Evolutionary conservation across 1,139 yeast species (phyloP), one percentile per base, ranked within the genome.

Genomic region (Groenewaldozyma sp.): DNA sequence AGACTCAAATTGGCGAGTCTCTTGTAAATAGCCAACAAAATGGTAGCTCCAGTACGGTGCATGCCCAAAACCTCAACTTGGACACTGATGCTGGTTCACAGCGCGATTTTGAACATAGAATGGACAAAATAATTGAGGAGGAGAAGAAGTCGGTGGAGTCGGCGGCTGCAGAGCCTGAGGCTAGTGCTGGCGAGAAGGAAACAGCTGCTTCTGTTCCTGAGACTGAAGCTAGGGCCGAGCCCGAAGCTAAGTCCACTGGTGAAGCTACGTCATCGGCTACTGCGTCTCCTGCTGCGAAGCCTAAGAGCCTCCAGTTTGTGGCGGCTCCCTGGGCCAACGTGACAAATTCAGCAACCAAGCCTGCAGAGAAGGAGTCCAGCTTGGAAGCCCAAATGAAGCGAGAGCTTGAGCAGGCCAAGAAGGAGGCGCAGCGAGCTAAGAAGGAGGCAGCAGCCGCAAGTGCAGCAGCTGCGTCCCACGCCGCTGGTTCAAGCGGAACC

Each of bases 261-360:
- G n/a, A n/a, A n/a, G n/a, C n/a, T n/a, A n/a, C n/a, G n/a, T n/a
- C 26, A 7, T 22, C 26, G 26, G 26, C 7, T 22, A 22, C 26
- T 22, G 26, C 7, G 26, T 22, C 26, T 22, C 10, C 7, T 7
- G 7, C 26, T 22, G 28, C 28, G 9, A 16, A 28, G 3, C 34
- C 36, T 14, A 37, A 37, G 19, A n/a, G 20, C n/a, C 28, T 37
- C 3, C 36, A 42, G 33, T 50, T 54, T 36, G 43, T 36, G 36
- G 39, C 56, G 18, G 73, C 73, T 3, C 72, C 75, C 13, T 66
- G 73, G 73, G 71, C 71, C 4, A 58, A 63, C 34, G 64, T 62
- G 24, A 58, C 58, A 10, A 63, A 37, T 26, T 42, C 58, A 11
- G 47, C 56, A 4, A 48, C 58, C 11, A 51, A 61, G 16, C 48